A percentile compares a stretch with the other conserved stretches of the same genome.
phyloP scores from a whole-genome alignment of 2,329 filamentous ascomycete species.

The Colletotrichum abscissum region DNA sequence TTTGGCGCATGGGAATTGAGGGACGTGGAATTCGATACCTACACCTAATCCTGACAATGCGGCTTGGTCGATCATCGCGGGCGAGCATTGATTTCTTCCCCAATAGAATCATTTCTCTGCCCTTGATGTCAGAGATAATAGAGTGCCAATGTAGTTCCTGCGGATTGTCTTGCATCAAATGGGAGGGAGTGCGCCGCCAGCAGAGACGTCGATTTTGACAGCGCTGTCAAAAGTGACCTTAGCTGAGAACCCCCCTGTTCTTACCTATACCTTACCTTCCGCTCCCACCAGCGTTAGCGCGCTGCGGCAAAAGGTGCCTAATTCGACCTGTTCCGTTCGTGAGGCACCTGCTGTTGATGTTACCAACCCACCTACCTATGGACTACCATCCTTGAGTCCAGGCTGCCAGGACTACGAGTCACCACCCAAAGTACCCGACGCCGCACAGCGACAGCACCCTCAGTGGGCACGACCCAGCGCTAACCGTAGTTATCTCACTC shows the following conservation, averaged over 20 bases:
- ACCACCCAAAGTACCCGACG: neutral
- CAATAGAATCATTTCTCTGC: neutral
- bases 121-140: neutral
- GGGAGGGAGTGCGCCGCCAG: too few relatives aligned
- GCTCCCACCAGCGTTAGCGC: constrained; percentile 13
- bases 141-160: neutral
- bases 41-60: neutral
- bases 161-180: too few relatives aligned
- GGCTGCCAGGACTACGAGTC: neutral
- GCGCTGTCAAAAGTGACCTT: too few relatives aligned
- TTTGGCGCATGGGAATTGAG: neutral
- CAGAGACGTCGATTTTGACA: too few relatives aligned
- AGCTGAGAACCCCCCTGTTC: neutral
- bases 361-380: too few relatives aligned
- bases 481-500: neutral
- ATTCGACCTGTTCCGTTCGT: neutral
- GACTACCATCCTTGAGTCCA: neutral
- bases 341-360: neutral
- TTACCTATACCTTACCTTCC: neutral
- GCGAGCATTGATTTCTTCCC: neutral
- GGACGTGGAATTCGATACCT: neutral
- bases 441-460: neutral
- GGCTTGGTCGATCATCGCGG: neutral
- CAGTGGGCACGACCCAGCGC: neutral
- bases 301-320: constrained; percentile 16